Conservation (phyloP, 192 early-diverging fungal genomes). For the Coemansia sp. region DNA sequence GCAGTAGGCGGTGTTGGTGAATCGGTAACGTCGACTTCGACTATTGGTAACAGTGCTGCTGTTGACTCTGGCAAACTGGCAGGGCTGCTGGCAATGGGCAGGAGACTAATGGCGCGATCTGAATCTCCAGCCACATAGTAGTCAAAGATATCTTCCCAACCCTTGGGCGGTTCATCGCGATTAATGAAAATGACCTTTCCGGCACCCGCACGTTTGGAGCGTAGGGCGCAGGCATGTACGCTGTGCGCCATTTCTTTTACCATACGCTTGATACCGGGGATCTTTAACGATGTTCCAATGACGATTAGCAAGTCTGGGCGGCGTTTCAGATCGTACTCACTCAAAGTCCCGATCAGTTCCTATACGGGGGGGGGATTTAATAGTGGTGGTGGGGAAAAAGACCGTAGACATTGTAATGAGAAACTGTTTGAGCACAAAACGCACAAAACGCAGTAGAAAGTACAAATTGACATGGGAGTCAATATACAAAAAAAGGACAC, state of each 20-base stretch:
- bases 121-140: constrained; percentile 50
- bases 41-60: background rate
- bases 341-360: constrained; percentile 51
- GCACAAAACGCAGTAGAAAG: background rate
- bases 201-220: constrained; percentile 41
- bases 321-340: constrained; percentile 50
- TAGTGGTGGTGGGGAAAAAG: background rate
- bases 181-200: constrained; percentile 54
- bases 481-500: background rate
- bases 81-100: constrained; percentile 18
- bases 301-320: constrained; percentile 57
- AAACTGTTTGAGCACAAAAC: background rate
- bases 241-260: constrained; percentile 54
- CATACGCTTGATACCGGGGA: constrained; percentile 58
- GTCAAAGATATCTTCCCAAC: constrained; percentile 59
- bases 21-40: background rate
- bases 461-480: background rate
- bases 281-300: constrained; percentile 59
- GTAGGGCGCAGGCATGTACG: constrained; percentile 38
- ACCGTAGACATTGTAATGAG: background rate
- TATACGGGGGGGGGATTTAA: constrained; percentile 6
- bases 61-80: background rate
- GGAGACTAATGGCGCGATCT: constrained; percentile 33
- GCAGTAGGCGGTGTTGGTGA: background rate
- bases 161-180: constrained; percentile 47